A percentile compares a stretch with the other conserved stretches of the same genome.
Evolutionary conservation across 192 early-diverging fungal species (phyloP).

Genomic region (Coemansia umbellata): DNA sequence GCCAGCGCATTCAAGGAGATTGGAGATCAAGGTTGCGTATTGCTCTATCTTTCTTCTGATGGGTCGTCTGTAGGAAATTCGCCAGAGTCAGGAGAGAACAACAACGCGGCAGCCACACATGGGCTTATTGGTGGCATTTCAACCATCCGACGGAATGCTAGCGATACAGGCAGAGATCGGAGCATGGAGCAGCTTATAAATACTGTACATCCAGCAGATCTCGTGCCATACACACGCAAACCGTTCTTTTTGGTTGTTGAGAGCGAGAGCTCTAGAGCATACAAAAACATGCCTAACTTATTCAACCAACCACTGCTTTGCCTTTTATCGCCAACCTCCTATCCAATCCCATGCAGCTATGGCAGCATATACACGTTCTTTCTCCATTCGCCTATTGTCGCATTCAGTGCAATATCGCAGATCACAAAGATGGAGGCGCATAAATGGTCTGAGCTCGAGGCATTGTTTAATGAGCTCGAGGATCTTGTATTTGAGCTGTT

Average conservation of each 20-base stretch:
- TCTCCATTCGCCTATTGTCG: slow-evolving; percentile 85
- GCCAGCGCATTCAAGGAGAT: slow-evolving; percentile 91
- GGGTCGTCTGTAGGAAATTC: slow-evolving; percentile 42
- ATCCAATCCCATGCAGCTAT: slow-evolving; percentile 66
- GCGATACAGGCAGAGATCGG: slow-evolving; percentile 29
- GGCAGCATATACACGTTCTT: slow-evolving; percentile 95
- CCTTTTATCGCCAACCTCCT: slow-evolving; percentile 85
- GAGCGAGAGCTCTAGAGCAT: slow-evolving; percentile 81
- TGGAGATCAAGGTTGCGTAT: slow-evolving; percentile 74
- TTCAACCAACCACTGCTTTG: slow-evolving; percentile 86
- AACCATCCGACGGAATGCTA: slow-evolving; percentile 38
- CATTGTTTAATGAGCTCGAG: slow-evolving; percentile 25
- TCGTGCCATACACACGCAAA: slow-evolving; percentile 92
- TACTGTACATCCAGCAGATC: slow-evolving; percentile 83
- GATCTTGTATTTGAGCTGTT: slow-evolving; percentile 22
- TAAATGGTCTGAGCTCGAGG: slow-evolving; percentile 24
- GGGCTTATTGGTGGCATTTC: slow-evolving; percentile 46
- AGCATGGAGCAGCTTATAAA: slow-evolving; percentile 56
- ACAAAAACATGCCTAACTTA: slow-evolving; percentile 79
- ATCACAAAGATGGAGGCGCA: slow-evolving; percentile 10
- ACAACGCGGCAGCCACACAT: not conserved
- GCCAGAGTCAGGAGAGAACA: not conserved
- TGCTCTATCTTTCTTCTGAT: slow-evolving; percentile 90
- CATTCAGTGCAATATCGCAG: slow-evolving; percentile 66
- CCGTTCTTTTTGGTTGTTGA: slow-evolving; percentile 93